Percentiles rank a stretch among this genome's conserved stretches.
phyloP scores from a whole-genome alignment of 176 grass and related monocot species.

The Raddia guianensis region DNA sequence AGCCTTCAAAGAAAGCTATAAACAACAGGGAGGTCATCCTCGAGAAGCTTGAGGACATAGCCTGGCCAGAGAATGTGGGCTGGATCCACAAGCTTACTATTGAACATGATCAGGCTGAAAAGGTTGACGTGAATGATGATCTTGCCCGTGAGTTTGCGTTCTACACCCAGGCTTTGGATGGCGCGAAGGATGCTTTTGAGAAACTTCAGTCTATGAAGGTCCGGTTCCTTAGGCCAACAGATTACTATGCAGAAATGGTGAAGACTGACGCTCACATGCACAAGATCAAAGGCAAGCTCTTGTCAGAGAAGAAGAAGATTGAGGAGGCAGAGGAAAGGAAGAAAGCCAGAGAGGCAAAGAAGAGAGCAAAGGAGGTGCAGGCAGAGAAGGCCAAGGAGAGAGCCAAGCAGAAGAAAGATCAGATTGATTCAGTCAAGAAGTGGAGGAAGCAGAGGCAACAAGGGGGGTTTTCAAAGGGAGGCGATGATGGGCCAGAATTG shows the following conservation, averaged over 20 bases:
- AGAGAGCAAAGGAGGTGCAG: conserved; percentile 83
- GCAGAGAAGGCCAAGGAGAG: conserved; percentile 73
- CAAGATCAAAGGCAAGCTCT: conserved; percentile 80
- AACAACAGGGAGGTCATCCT: conserved; percentile 75
- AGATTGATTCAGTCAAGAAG: conserved; percentile 94
- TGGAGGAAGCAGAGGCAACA: conserved; percentile 96
- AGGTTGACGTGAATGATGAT: conserved; percentile 88
- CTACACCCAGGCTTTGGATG: conserved; percentile 87
- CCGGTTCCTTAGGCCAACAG: conserved; percentile 76
- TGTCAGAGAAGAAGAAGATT: conserved; percentile 85
- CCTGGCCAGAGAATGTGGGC: conserved; percentile 74
- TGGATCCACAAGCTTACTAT: conserved; percentile 86
- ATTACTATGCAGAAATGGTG: conserved; percentile 98
- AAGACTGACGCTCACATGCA: conserved; percentile 93
- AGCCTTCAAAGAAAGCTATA: conserved; percentile 70
- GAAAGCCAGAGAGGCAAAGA: conserved; percentile 80
- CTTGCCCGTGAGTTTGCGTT: conserved; percentile 81
- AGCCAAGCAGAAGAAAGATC: conserved; percentile 88
- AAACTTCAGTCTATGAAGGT: conserved; percentile 67
- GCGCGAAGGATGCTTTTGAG: conserved; percentile 68
- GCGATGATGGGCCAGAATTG: conserved; percentile 54
- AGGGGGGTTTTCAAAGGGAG: conserved; percentile 65
- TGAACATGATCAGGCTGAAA: conserved; percentile 58
- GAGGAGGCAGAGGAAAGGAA: conserved; percentile 91
- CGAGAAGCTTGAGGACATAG: conserved; percentile 82